These are phyloP conservation scores for Trichocladium uniseriatum DNA, from an alignment of 495 filamentous ascomycete species.

Conservation along the genomic window DNA sequence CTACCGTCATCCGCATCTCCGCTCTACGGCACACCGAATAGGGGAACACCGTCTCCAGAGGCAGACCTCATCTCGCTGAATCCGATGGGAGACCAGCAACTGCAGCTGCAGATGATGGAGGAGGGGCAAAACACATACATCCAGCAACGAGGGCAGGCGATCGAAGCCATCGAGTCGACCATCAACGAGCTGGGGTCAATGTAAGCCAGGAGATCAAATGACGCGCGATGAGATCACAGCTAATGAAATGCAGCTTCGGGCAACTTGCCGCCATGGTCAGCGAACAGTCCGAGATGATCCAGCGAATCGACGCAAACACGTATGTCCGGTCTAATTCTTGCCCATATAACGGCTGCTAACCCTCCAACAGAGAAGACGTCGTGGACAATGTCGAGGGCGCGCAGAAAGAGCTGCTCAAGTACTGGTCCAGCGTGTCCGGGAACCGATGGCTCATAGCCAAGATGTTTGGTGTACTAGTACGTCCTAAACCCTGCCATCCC, in stretches of 20 bases:
- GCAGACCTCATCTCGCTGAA: conserved; percentile 79
- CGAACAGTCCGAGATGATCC: conserved; percentile 93
- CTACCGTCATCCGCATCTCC: conserved; percentile 66
- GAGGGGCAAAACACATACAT: conserved; percentile 88
- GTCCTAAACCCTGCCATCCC: conserved; percentile 27
- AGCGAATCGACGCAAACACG: conserved; percentile 89
- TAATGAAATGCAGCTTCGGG: conserved; percentile 48
- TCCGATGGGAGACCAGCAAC: conserved; percentile 74
- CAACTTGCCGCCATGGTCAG: conserved; percentile 96
- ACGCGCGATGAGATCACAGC: neutral
- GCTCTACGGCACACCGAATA: conserved; percentile 72
- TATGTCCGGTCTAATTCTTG: conserved; percentile 7
- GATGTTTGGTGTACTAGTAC: conserved; percentile 87
- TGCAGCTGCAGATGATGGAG: conserved; percentile 88
- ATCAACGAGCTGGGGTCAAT: conserved; percentile 92
- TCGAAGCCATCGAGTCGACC: conserved; percentile 92
- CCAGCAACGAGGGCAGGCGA: conserved; percentile 86
- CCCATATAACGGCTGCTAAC: conserved; percentile 2
- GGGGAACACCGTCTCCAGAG: conserved; percentile 45
- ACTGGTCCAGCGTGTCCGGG: conserved; percentile 86
- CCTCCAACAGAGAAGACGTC: conserved; percentile 56
- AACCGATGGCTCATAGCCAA: conserved; percentile 97
- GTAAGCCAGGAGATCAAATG: conserved; percentile 2
- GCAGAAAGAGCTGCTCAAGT: conserved; percentile 89
- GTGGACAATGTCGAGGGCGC: conserved; percentile 96